Evolutionary conservation across 108 stramenopile species (phyloP).

Genomic region (Skeletonema tropicum): DNA sequence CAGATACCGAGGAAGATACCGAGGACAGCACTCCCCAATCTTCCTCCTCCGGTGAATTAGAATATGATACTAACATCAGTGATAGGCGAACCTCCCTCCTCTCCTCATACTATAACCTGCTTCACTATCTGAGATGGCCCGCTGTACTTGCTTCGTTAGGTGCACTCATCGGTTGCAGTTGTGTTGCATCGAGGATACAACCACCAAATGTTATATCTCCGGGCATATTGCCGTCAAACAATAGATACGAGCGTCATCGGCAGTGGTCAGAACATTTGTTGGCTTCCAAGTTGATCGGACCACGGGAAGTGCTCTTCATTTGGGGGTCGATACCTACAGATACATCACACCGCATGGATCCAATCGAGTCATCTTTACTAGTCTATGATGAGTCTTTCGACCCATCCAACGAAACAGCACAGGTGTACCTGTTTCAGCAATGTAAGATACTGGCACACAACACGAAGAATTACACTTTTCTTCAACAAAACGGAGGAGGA

Average conservation of each 20-base stretch:
- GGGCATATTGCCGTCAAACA: neutral
- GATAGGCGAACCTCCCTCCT: neutral
- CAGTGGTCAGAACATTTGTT: neutral
- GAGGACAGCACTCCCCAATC: neutral
- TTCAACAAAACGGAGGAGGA: neutral
- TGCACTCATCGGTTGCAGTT: neutral
- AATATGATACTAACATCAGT: neutral
- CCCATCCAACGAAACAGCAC: slow-evolving; percentile 39
- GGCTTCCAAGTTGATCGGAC: neutral
- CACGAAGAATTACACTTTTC: neutral
- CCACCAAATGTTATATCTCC: neutral
- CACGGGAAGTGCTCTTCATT: slow-evolving; percentile 21
- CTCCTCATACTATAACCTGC: neutral
- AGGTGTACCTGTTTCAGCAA: slow-evolving; percentile 43
- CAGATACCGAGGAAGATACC: too few relatives aligned
- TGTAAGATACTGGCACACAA: slow-evolving; percentile 20
- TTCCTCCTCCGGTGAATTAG: neutral
- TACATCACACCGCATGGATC: slow-evolving; percentile 43
- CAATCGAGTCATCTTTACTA: slow-evolving; percentile 42
- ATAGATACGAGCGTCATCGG: neutral
- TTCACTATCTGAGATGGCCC: neutral
- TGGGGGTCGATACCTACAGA: slow-evolving; percentile 32
- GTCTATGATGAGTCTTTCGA: slow-evolving; percentile 56
- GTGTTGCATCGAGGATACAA: neutral
- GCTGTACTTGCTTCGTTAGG: neutral